Conservation (phyloP, 306 rosid species). For the Cicer chorassanicum region DNA sequence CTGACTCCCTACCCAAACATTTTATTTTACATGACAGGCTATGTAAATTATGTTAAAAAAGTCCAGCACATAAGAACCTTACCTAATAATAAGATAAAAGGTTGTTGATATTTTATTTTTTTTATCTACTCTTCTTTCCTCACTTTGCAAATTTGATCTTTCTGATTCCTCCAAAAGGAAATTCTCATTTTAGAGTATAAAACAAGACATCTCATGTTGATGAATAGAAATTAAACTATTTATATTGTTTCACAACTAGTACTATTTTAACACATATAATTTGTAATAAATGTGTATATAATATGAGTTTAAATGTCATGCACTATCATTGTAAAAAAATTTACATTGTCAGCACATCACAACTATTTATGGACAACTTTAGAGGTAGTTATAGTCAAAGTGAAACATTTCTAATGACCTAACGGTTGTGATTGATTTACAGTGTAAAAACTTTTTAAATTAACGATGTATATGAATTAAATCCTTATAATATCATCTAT, state of each 20-base stretch:
- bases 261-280: too few relatives aligned
- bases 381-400: too few relatives aligned
- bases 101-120: not conserved
- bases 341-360: too few relatives aligned
- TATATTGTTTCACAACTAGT: too few relatives aligned
- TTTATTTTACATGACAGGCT: not conserved
- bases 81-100: not conserved
- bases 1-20: slow-evolving; percentile 8
- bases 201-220: not conserved
- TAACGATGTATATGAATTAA: too few relatives aligned
- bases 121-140: not conserved
- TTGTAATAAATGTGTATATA: not conserved
- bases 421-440: too few relatives aligned
- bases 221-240: not conserved
- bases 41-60: not conserved
- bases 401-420: too few relatives aligned
- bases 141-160: not conserved
- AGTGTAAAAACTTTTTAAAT: too few relatives aligned
- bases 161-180: not conserved
- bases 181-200: not conserved
- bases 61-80: not conserved
- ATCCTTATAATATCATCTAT: too few relatives aligned
- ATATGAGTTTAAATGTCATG: too few relatives aligned
- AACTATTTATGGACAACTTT: too few relatives aligned
- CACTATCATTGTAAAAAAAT: too few relatives aligned